Base-by-base conservation (phyloP, 2,329 filamentous ascomycete genomes). In the Fusarium nurragi region DNA sequence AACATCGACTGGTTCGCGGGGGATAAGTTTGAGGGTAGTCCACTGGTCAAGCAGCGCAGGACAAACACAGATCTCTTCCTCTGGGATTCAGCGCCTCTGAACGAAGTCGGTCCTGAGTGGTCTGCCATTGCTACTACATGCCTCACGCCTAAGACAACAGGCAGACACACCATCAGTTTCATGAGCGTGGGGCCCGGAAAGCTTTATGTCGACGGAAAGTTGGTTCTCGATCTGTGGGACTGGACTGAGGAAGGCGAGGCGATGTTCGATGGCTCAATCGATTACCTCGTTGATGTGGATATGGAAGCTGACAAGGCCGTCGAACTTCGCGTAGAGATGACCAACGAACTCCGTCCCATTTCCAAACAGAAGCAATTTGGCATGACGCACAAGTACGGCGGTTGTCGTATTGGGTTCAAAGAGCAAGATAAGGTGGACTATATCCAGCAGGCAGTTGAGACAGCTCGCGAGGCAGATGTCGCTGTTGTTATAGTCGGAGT, bases 401-500 rank as follows among this genome's bases (percentile, higher is more conserved):
- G 89, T 4, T 90, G 89, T 68, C 85, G 90, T 5, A 88, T 92
- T 47, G 90, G 90, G 0, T 91, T 90, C 73, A 87, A 89, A 72
- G 85, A 90, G 68, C 83, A 89, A 65, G 86, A 88, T 64, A 84
- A 85, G 68, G 72, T 84, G 26, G 82, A 88, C 67, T 85, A 86
- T 64, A 62, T 91, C n/a, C 82, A 88, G 63, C 82, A 90, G 71
- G 90, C 90, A 1, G 84, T 89, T 5, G 81, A 86, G 19, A 80
- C 82, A 3, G 90, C 90, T 10, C 84, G 79, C 60, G 80, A 81
- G 4, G 86, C 88, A 0, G 89, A 92, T 69, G 86, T 90, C 14
- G 89, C 89, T 4, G 79, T 92, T 8, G 82, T 92, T 2, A 83
- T 91, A 45, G 85, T 90, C 11, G 90, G 90, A 2, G 80, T 92